Evolutionary conservation across 169 alveolate genomes (phyloP).

Genomic region (Plasmodium cynomolgi): DNA sequence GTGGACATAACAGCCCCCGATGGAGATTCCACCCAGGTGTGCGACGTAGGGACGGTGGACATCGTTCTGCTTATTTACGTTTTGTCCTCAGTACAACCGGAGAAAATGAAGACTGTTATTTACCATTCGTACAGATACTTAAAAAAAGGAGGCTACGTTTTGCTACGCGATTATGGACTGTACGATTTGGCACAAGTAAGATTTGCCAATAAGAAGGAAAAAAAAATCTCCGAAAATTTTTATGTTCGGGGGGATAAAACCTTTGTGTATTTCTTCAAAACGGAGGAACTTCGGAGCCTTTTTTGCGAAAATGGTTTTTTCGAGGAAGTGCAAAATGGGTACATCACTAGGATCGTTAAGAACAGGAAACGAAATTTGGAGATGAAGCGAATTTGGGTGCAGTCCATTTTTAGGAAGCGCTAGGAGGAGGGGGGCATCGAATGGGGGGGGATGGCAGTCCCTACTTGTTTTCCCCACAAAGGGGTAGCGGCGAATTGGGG

Average conservation of each 20-base stretch:
- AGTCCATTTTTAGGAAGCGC: slow-evolving; percentile 54
- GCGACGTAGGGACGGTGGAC: slow-evolving; percentile 83
- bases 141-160: slow-evolving; percentile 90
- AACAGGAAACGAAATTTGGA: slow-evolving; percentile 62
- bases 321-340: slow-evolving; percentile 60
- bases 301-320: slow-evolving; percentile 73
- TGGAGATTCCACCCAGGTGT: slow-evolving; percentile 7
- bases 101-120: slow-evolving; percentile 85
- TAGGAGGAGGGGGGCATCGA: background rate
- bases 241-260: slow-evolving; percentile 93
- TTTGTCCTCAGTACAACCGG: slow-evolving; percentile 93
- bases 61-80: slow-evolving; percentile 90
- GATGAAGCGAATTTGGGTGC: slow-evolving; percentile 75
- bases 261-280: slow-evolving; percentile 90
- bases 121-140: slow-evolving; percentile 84
- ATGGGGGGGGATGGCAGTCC: background rate
- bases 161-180: slow-evolving; percentile 94
- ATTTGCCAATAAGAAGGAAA: slow-evolving; percentile 89
- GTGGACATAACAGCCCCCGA: slow-evolving; percentile 66
- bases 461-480: background rate
- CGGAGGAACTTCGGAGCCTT: slow-evolving; percentile 83
- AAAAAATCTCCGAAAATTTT: slow-evolving; percentile 92
- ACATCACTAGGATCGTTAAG: slow-evolving; percentile 70
- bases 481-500: no score
- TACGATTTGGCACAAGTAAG: slow-evolving; percentile 93